These are phyloP conservation scores for Begonia fuchsioides DNA, from an alignment of 306 rosid genomes.

Conservation along the genomic window DNA sequence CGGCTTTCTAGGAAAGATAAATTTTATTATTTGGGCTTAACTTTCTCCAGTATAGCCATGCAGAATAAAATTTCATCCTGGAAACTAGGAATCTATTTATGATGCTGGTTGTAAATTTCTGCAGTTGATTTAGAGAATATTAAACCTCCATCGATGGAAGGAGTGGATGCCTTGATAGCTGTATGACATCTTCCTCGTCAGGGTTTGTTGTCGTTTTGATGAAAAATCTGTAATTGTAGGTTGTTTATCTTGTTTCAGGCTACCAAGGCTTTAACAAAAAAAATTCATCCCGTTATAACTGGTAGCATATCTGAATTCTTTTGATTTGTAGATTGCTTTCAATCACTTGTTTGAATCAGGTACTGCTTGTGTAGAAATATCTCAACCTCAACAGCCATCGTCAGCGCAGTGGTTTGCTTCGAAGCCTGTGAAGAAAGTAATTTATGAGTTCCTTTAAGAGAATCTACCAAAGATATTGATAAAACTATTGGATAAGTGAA, in stretches of 20 bases:
- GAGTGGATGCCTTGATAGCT: conserved; percentile 42
- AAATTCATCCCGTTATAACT: conserved; percentile 20
- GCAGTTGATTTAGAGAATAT: conserved; percentile 53
- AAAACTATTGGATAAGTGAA: too few species aligned
- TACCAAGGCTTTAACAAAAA: conserved; percentile 23
- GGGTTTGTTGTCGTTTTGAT: conserved; percentile 4
- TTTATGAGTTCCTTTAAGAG: neutral
- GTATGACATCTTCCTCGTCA: conserved; percentile 28
- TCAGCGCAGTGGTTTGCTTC: conserved; percentile 36
- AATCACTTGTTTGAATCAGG: conserved; percentile 3
- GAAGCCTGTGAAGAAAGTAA: conserved; percentile 59
- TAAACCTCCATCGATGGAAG: conserved; percentile 61
- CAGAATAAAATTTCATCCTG: too few species aligned
- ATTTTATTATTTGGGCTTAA: too few species aligned
- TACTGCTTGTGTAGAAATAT: conserved; percentile 18
- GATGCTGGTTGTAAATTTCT: neutral
- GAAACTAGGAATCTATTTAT: too few species aligned
- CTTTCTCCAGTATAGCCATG: too few species aligned
- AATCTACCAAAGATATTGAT: too few species aligned
- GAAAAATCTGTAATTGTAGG: conserved; percentile 3
- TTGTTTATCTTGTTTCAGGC: conserved; percentile 26
- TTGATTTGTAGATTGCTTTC: neutral
- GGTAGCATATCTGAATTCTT: conserved; percentile 30
- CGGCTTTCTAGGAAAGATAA: too few species aligned
- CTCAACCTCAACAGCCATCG: conserved; percentile 28